A percentile compares a stretch with the other conserved stretches of the same genome.
Evolutionary conservation across 805 yeast species (phyloP).

Genomic region (Teunomyces aglyptinius): DNA sequence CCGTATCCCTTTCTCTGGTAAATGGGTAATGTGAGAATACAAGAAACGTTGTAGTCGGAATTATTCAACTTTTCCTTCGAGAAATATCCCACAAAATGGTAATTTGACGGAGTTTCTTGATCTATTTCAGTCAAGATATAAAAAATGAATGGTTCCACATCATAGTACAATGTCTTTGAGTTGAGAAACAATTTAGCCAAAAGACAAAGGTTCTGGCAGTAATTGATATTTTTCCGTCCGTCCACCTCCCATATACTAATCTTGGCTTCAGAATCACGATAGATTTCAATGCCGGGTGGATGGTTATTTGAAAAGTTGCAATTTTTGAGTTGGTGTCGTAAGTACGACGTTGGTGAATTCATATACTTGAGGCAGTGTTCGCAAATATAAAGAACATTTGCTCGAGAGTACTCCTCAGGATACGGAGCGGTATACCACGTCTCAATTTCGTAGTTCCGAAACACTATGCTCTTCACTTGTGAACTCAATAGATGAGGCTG

Average conservation of each 20-base stretch:
- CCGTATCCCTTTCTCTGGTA: conserved; percentile 91
- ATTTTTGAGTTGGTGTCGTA: conserved; percentile 67
- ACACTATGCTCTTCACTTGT: conserved; percentile 61
- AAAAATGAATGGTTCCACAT: conserved; percentile 92
- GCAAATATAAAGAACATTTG: conserved; percentile 68
- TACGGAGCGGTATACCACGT: conserved; percentile 95
- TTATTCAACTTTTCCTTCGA: conserved; percentile 80
- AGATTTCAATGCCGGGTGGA: conserved; percentile 60
- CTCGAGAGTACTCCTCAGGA: conserved; percentile 76
- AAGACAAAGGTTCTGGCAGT: conserved; percentile 87
- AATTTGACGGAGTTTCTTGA: conserved; percentile 34
- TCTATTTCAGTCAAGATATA: conserved; percentile 78
- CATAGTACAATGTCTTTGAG: conserved; percentile 89
- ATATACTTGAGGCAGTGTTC: conserved; percentile 81
- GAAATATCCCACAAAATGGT: conserved; percentile 91
- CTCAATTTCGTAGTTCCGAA: conserved; percentile 70
- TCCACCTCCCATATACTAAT: conserved; percentile 55
- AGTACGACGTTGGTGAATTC: conserved; percentile 61
- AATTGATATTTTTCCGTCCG: conserved; percentile 77
- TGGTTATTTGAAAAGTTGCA: conserved; percentile 55
- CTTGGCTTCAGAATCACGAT: conserved; percentile 28
- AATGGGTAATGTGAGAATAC: conserved; percentile 86
- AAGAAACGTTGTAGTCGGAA: conserved; percentile 80
- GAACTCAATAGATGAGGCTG: conserved; percentile 20
- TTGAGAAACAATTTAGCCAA: conserved; percentile 85